Evolutionary conservation across 2,329 filamentous ascomycete species (phyloP), one percentile per base, ranked within the genome.

Genomic region (Cytospora piceicola): DNA sequence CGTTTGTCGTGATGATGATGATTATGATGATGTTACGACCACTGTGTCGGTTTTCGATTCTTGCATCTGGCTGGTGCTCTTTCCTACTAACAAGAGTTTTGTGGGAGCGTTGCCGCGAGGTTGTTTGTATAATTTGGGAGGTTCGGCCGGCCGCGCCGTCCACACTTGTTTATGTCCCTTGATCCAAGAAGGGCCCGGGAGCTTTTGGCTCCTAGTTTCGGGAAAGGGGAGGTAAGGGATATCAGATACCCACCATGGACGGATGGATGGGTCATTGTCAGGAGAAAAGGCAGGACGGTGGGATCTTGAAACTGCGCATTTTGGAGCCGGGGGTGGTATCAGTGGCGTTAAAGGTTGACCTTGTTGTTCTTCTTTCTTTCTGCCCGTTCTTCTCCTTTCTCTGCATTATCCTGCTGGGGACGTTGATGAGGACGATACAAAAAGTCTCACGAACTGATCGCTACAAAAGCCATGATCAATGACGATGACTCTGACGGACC

Each of bases 1-100:
- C 59, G 65, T 42, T 67, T 59, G 51, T 34, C 62, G 60, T 56
- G 46, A 60, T 63, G 42, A 61, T 46, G 57, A 52, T 65, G 59
- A 30, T 46, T 9, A 46, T n/a, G 17, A 46, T 49, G 46, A 49
- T 32, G 42, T 63, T 63, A 51, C 22, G 27, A 46, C 39, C n/a
- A 54, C 22, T 39, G 29, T 51, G 30, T 34, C n/a, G 32, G 34
- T 39, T 51, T 53, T 57, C 27, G n/a, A 42, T 66, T 63, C 56
- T 63, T 54, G 27, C 49, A 55, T 39, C 63, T 54, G 61, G 55
- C 66, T 49, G 57, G 58, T 61, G 58, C 46, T 55, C 34, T 46
- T 66, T 46, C 55, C 29, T 51, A 58, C 52, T 60, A 63, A 42
- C 42, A 62, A 24, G 36, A 36, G 29, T 63, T 42, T 57, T 24